phyloP scores from a whole-genome alignment of 345 rosid species.

The Pugionium dolabratum region DNA sequence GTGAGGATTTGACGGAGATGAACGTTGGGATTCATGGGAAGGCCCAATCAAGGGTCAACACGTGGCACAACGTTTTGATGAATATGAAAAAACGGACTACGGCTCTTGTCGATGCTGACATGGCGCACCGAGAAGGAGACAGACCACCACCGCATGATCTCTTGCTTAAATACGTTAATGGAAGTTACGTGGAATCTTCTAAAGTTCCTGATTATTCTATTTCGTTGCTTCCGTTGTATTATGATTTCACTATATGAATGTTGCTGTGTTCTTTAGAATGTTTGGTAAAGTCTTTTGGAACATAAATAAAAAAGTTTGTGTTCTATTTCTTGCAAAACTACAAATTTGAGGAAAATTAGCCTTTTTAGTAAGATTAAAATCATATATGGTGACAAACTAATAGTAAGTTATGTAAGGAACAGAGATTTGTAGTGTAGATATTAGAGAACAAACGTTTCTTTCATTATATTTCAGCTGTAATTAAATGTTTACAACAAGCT shows the following conservation, averaged over 20 bases:
- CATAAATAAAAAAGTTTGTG: slow-evolving; percentile 37
- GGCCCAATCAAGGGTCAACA: slow-evolving; percentile 70
- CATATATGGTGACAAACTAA: too few relatives aligned
- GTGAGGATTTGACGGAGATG: slow-evolving; percentile 71
- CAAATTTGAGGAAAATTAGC: not conserved
- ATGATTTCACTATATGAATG: slow-evolving; percentile 38
- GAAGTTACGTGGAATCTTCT: slow-evolving; percentile 33
- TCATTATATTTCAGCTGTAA: too few relatives aligned
- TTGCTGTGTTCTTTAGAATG: not conserved
- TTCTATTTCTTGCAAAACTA: slow-evolving; percentile 3
- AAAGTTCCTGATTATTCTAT: slow-evolving; percentile 24
- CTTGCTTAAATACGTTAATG: slow-evolving; percentile 18
- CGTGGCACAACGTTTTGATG: slow-evolving; percentile 77
- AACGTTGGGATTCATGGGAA: slow-evolving; percentile 70
- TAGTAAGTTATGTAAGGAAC: too few relatives aligned
- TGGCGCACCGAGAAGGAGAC: slow-evolving; percentile 17
- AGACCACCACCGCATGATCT: slow-evolving; percentile 10
- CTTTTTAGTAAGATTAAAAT: too few relatives aligned
- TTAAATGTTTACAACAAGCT: too few relatives aligned
- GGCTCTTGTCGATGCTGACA: slow-evolving; percentile 40
- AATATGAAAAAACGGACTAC: slow-evolving; percentile 61
- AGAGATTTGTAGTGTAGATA: too few relatives aligned
- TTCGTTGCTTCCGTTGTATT: slow-evolving; percentile 36
- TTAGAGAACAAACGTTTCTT: too few relatives aligned
- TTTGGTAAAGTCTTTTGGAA: slow-evolving; percentile 25